Base-by-base conservation (phyloP, 768 basidiomycete species). In the Coprinopsis cinerea region DNA sequence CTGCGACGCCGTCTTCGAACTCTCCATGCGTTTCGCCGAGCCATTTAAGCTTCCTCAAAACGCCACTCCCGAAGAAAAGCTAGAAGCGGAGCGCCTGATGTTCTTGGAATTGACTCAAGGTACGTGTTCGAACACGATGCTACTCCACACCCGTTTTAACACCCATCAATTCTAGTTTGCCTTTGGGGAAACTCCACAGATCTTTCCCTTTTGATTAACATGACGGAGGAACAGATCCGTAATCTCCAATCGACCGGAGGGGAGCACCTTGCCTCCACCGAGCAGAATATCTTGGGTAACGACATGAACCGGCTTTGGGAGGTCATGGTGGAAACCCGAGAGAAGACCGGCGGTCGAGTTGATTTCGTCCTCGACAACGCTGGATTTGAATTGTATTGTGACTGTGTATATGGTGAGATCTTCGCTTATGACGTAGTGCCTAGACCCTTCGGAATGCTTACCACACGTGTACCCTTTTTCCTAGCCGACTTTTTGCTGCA, bases 131-230 rank as follows among this genome's bases (percentile, higher is more conserved):
- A 20, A 39, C 34, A 2, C 41, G n/a, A n/a, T n/a, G n/a, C n/a
- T n/a, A n/a, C n/a, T n/a, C n/a, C n/a, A n/a, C n/a, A n/a, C n/a
- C n/a, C 40, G 13, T 55, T 34, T 52, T 18, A 18, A 27, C 14
- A 15, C 37, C 4, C 20, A 25, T 24, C 30, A 32, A 32, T 43
- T 26, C 22, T 43, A 90, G 92, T 96, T 46, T 95, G 92, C 62
- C 76, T 95, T 11, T 96, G 93, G 93, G 94, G 94, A 14, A 96
- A 97, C 68, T 92, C 93, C 7, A 97, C 94, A 44, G 94, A 96
- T 67, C 74, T 96, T 44, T 95, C 92, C 2, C 77, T 97, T 30
- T 75, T 96, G 51, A 97, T 96, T 66, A 91, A 97, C 69, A 95
- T 96, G 93, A 88, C 88, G 5, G 94, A 97, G 67, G 93, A 96